A percentile compares a stretch with the other conserved stretches of the same genome.
phyloP scores from a whole-genome alignment of 768 basidiomycete species.

The Leccinum incarnatum region DNA sequence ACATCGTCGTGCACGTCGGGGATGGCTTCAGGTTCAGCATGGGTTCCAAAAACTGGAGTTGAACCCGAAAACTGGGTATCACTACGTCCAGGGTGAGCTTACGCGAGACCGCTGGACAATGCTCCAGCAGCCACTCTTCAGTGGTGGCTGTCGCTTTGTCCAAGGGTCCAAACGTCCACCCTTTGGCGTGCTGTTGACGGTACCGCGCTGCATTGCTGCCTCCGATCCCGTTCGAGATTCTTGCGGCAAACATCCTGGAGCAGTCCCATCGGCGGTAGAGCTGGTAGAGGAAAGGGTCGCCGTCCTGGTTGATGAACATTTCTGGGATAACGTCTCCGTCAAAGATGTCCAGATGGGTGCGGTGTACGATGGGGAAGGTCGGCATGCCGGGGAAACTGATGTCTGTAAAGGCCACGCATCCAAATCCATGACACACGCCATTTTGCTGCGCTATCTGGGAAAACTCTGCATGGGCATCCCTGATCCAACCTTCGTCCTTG shows the following conservation, averaged over 20 bases:
- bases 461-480: conserved; percentile 41
- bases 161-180: conserved; percentile 51
- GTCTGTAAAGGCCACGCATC: conserved; percentile 58
- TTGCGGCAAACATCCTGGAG: conserved; percentile 42
- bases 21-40: conserved; percentile 48
- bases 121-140: conserved; percentile 36
- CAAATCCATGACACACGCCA: conserved; percentile 44
- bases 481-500: conserved; percentile 52
- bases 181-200: conserved; percentile 38
- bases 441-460: conserved; percentile 27
- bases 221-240: conserved; percentile 45
- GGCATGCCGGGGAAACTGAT: conserved; percentile 57
- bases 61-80: conserved; percentile 55
- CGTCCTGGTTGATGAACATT: conserved; percentile 57
- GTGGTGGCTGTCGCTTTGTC: conserved; percentile 38
- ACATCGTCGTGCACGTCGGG: conserved; percentile 45
- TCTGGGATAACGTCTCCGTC: conserved; percentile 48
- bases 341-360: conserved; percentile 56
- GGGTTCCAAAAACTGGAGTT: conserved; percentile 39
- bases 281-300: conserved; percentile 57
- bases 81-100: conserved; percentile 53
- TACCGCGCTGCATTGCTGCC: conserved; percentile 48
- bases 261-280: conserved; percentile 57
- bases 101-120: conserved; percentile 23
- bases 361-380: conserved; percentile 57